Conservation (phyloP, 2,329 filamentous ascomycete species). For the Aspergillus neotritici region DNA sequence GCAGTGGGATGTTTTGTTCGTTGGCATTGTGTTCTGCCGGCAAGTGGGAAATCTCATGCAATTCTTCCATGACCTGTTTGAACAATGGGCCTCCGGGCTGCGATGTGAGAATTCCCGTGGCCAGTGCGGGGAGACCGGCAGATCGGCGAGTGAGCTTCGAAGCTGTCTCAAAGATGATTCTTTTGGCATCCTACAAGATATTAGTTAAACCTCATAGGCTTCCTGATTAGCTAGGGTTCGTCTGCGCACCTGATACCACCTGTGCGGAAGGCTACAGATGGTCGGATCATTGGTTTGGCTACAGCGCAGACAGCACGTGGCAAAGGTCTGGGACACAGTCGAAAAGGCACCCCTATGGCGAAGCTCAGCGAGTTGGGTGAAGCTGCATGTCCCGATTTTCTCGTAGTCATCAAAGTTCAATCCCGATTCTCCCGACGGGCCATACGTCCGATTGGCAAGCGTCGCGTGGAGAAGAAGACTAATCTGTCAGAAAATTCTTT, state of each 20-base stretch:
- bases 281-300: conserved; percentile 46
- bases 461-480: conserved; percentile 68
- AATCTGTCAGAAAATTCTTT: conserved; percentile 16
- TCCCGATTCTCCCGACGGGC: conserved; percentile 40
- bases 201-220: conserved; percentile 7
- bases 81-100: conserved; percentile 50
- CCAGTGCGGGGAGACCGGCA: conserved; percentile 81
- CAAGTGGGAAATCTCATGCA: conserved; percentile 35
- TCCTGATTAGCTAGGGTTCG: background rate
- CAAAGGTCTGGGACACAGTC: conserved; percentile 84
- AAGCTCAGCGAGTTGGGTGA: conserved; percentile 73
- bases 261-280: conserved; percentile 48
- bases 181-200: conserved; percentile 46
- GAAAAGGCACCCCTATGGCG: conserved; percentile 91
- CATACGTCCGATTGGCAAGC: conserved; percentile 50
- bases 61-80: conserved; percentile 37
- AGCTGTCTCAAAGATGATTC: conserved; percentile 66
- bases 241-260: conserved; percentile 63
- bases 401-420: conserved; percentile 55
- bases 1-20: conserved; percentile 53
- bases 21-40: conserved; percentile 25
- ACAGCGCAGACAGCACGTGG: conserved; percentile 66
- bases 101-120: conserved; percentile 67
- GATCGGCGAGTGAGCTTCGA: conserved; percentile 81
- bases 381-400: conserved; percentile 66